Evolutionary conservation across 139 green algal species (phyloP), one percentile per base, ranked within the genome.

Genomic region (Picochlorum sp.): DNA sequence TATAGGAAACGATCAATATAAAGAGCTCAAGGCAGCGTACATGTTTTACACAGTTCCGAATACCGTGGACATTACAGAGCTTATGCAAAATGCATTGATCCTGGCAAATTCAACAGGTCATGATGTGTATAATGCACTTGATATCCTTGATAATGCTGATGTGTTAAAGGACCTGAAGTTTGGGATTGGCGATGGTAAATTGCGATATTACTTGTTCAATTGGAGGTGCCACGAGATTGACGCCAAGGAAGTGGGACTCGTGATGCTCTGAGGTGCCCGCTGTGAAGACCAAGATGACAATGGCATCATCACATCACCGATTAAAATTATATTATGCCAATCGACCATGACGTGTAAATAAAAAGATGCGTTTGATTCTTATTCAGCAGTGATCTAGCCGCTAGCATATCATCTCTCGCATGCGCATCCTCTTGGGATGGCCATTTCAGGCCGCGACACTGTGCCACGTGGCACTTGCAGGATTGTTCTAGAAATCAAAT

Each of bases 201-300:
- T 99, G 71, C 82, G 94, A 30, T 99, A 97, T 73, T 99, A 99
- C 73, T 75, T 99, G 49, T 99, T 93, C 86, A 99, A 99, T 81
- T 99, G 88, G 83, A 69, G 88, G 4, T 56, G 95, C 20, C 52
- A 45, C 1, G 21, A 54, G 18, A 60, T 97, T 44, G 32, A 63
- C 1, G 69, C 92, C 0, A 49, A 63, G 8, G 74, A 97, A 8
- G 73, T 98, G 8, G 94, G 93, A 10, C 76, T 99, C 28, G 86
- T 99, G 16, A 79, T 98, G 62, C 80, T 97, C 47, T 99, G n/a
- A 41, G 34, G 34, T 13, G 34, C 8, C 34, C 34, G 21, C 21
- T 3, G 14, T 41, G 34, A 14, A 14, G 34, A 41, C 8, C 34
- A 41, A 41, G 34, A 41, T 11, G 28, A 30, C 28, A 30, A 30